Evolutionary conservation across 1,284 basidiomycete species (phyloP).

Genomic region (Ustilago tritici): DNA sequence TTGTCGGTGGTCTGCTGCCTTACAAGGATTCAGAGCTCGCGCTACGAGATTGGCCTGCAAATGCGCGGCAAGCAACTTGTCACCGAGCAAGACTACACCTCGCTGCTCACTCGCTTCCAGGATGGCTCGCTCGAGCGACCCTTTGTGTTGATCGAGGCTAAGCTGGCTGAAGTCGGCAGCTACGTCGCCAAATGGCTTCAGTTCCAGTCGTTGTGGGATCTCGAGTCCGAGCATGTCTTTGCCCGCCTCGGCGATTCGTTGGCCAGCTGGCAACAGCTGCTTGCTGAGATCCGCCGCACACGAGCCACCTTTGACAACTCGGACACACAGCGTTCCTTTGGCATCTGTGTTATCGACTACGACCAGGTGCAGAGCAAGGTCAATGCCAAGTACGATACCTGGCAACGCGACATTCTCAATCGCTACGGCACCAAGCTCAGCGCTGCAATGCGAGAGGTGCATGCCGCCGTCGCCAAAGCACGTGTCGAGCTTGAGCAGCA

Average conservation of each 20-base stretch:
- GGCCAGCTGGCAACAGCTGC: conserved; percentile 88
- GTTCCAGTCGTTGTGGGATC: conserved; percentile 98
- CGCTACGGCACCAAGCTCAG: conserved; percentile 92
- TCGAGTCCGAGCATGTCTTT: conserved; percentile 96
- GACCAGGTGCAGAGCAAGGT: conserved; percentile 97
- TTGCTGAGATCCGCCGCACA: conserved; percentile 95
- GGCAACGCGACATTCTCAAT: conserved; percentile 93
- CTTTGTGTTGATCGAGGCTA: conserved; percentile 86
- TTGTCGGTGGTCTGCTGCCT: conserved; percentile 87
- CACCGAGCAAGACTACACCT: conserved; percentile 75
- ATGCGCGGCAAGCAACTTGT: conserved; percentile 45
- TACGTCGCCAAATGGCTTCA: conserved; percentile 98
- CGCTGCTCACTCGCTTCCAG: conserved; percentile 81
- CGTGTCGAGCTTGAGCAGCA: conserved; percentile 93
- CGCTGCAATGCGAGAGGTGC: conserved; percentile 94
- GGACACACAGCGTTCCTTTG: conserved; percentile 90
- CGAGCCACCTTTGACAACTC: conserved; percentile 96
- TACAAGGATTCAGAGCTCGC: conserved; percentile 87
- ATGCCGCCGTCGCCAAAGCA: conserved; percentile 89
- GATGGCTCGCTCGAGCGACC: conserved; percentile 82
- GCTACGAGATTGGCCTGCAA: conserved; percentile 82
- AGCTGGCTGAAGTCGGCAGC: conserved; percentile 84
- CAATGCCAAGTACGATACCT: conserved; percentile 97
- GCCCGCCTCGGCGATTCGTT: conserved; percentile 92
- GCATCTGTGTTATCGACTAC: conserved; percentile 92